These are phyloP conservation scores for Trichodelitschia bisporula DNA, from an alignment of 495 filamentous ascomycete species.

Conservation along the genomic window DNA sequence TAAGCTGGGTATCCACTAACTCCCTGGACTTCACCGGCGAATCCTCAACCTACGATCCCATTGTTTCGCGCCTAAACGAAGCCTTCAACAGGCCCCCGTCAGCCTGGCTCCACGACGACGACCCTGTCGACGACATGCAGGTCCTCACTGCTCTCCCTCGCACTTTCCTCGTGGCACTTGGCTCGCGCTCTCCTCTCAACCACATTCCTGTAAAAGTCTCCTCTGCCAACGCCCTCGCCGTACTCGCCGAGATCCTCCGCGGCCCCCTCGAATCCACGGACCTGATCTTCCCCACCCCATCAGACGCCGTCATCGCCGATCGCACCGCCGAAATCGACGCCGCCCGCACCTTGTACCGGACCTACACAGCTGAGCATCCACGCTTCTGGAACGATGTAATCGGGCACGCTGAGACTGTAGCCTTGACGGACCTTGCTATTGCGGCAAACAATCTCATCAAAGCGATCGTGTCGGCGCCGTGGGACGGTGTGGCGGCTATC, in stretches of 20 bases:
- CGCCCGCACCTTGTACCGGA: conserved; percentile 30
- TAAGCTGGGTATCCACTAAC: conserved; percentile 28
- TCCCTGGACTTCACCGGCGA: conserved; percentile 29
- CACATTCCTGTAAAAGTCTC: conserved; percentile 20
- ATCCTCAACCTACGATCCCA: conserved; percentile 19
- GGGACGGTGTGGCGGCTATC: conserved; percentile 16
- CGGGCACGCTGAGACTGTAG: conserved; percentile 28
- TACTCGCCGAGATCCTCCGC: too few species aligned
- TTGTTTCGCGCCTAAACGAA: conserved; percentile 21
- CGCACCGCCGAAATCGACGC: conserved; percentile 26
- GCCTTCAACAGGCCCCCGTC: conserved; percentile 19
- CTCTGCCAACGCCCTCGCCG: background rate
- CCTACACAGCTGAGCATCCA: conserved; percentile 25
- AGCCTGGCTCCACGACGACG: conserved; percentile 26
- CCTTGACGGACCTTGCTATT: conserved; percentile 30
- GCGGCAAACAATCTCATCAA: conserved; percentile 28
- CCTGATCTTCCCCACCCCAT: conserved; percentile 16
- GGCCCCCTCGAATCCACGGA: too few species aligned
- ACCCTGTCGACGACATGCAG: conserved; percentile 27
- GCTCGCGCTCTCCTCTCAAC: conserved; percentile 26
- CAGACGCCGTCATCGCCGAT: conserved; percentile 9
- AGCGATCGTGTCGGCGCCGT: conserved; percentile 29
- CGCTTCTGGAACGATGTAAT: conserved; percentile 28
- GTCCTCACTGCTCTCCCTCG: conserved; percentile 32
- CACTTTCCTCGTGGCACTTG: too few species aligned